Conservation (phyloP, 2,329 filamentous ascomycete genomes). For the Cryphonectria carpinicola region DNA sequence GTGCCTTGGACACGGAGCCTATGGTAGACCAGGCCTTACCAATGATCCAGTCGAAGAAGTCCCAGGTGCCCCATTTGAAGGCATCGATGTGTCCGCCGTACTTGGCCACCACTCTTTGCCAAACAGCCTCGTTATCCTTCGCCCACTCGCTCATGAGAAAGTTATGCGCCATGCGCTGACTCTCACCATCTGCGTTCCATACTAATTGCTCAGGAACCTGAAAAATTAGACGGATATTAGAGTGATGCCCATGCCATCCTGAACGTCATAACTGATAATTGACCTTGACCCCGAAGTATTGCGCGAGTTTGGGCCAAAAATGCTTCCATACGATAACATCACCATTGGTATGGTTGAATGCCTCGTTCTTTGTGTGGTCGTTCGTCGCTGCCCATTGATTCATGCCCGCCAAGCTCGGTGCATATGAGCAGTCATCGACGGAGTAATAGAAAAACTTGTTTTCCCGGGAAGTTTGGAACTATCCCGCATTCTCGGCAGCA, state of each 20-base stretch:
- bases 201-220: constrained; percentile 24
- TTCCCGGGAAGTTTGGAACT: constrained; percentile 34
- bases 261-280: constrained; percentile 15
- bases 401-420: constrained; percentile 36
- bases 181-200: constrained; percentile 21
- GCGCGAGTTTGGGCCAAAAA: constrained; percentile 32
- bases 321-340: constrained; percentile 37
- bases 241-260: too few species aligned
- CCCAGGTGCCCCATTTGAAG: constrained; percentile 30
- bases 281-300: constrained; percentile 34
- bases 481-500: constrained; percentile 35
- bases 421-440: constrained; percentile 37
- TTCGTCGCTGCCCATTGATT: constrained; percentile 34
- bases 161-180: constrained; percentile 19
- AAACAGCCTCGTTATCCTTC: constrained; percentile 24
- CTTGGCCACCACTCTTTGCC: constrained; percentile 28
- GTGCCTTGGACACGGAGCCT: constrained; percentile 24
- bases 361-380: constrained; percentile 34
- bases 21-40: constrained; percentile 28
- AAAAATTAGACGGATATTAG: too few species aligned
- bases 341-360: constrained; percentile 37
- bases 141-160: constrained; percentile 28
- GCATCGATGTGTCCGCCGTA: constrained; percentile 27
- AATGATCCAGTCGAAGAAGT: constrained; percentile 27
- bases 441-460: constrained; percentile 37